Evolutionary conservation across 176 grass and related monocot species (phyloP).

Genomic region (Triticum dicoccoides): DNA sequence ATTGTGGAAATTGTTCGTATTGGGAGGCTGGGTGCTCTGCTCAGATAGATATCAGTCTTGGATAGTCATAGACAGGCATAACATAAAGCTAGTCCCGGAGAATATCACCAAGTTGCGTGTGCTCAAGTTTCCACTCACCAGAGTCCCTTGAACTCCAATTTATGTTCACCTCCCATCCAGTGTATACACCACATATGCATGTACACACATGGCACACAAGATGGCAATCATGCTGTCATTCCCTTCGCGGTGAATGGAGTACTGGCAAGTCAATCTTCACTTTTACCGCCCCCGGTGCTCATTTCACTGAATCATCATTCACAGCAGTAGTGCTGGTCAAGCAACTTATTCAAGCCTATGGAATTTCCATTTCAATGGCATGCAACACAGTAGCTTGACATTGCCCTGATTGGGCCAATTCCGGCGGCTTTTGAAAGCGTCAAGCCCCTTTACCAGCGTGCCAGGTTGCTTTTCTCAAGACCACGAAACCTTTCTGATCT

Average conservation of each 20-base stretch:
- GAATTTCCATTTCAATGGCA: conserved; percentile 16
- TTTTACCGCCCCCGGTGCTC: not conserved
- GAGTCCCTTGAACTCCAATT: not conserved
- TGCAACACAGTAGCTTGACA: conserved; percentile 16
- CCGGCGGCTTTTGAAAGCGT: conserved; percentile 33
- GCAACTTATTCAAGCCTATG: not conserved
- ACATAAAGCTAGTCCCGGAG: not conserved
- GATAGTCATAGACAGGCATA: not conserved
- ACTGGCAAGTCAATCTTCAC: not conserved
- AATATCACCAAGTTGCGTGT: not conserved
- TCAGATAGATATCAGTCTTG: too few relatives aligned
- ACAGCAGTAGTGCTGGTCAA: not conserved
- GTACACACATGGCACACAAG: not conserved
- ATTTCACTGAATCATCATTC: not conserved
- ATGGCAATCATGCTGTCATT: too few relatives aligned
- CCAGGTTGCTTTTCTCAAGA: conserved; percentile 17
- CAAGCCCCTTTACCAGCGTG: conserved; percentile 36
- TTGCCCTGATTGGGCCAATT: not conserved
- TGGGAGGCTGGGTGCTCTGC: not conserved
- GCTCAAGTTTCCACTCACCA: not conserved
- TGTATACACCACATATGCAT: too few relatives aligned
- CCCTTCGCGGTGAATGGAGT: not conserved
- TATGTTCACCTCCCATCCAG: too few relatives aligned
- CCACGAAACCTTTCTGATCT: not conserved
- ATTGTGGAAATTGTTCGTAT: not conserved